Percentiles rank a stretch among this genome's conserved stretches.
These are phyloP conservation scores for Volvox africanus DNA, from an alignment of 139 green algal genomes.

Conservation along the genomic window DNA sequence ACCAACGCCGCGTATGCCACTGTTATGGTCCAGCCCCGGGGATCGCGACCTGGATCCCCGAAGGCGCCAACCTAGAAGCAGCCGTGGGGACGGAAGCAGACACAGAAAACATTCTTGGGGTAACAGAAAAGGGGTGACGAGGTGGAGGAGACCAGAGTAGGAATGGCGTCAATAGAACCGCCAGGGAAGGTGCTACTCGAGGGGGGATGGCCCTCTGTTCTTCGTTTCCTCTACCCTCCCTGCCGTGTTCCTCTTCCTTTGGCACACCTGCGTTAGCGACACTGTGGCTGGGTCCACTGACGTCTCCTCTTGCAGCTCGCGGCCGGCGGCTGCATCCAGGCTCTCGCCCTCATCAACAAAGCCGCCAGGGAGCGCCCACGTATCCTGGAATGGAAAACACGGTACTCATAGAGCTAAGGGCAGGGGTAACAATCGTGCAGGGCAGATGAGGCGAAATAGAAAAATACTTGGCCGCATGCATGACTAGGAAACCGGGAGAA, in stretches of 20 bases:
- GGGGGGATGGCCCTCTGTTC: background rate
- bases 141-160: too few species aligned
- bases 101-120: too few species aligned
- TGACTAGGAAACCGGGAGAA: too few species aligned
- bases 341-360: conserved; percentile 90
- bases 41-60: conserved; percentile 88
- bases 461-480: too few species aligned
- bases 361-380: conserved; percentile 89
- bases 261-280: conserved; percentile 62
- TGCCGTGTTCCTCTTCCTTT: too few species aligned
- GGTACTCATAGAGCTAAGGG: too few species aligned
- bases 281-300: conserved; percentile 69
- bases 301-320: conserved; percentile 93
- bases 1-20: conserved; percentile 88
- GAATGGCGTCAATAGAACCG: too few species aligned
- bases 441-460: too few species aligned
- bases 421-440: too few species aligned
- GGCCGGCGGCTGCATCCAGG: conserved; percentile 77
- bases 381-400: conserved; percentile 49
- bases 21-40: conserved; percentile 86
- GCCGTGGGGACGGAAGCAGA: too few species aligned
- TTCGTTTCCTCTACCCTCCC: background rate
- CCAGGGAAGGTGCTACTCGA: too few species aligned
- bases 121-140: too few species aligned
- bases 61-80: conserved; percentile 81